Conservation (phyloP, 163 green algal species). For the Chlorella variabilis region DNA sequence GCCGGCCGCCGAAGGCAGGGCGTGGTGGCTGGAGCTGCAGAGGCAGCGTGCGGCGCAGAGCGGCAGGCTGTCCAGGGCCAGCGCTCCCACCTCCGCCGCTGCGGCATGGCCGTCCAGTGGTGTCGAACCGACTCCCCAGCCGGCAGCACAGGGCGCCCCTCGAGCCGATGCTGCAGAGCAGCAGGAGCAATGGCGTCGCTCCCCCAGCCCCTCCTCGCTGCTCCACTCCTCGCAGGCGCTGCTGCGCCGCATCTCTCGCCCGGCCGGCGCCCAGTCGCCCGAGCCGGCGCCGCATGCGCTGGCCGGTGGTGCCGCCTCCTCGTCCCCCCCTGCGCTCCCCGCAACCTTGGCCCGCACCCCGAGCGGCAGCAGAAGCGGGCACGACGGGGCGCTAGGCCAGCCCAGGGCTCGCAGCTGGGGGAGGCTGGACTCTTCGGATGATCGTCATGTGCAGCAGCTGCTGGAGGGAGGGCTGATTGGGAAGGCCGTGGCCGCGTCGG, state of each 20-base stretch:
- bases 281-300: too few species aligned
- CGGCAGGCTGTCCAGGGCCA: neutral
- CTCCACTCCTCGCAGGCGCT: neutral
- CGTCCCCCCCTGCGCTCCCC: neutral
- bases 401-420: neutral
- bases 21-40: constrained; percentile 32
- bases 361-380: too few species aligned
- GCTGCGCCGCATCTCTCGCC: constrained; percentile 3
- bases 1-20: neutral
- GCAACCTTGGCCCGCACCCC: neutral
- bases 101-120: neutral
- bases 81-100: neutral
- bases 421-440: neutral
- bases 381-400: neutral
- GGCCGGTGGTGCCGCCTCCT: too few species aligned
- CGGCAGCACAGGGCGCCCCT: neutral
- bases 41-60: neutral
- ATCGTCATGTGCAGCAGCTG: neutral
- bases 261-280: too few species aligned
- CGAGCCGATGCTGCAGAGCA: neutral
- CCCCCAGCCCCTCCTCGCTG: neutral
- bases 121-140: neutral
- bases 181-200: neutral
- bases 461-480: constrained; percentile 1
- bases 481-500: neutral